phyloP scores from a whole-genome alignment of 2,329 filamentous ascomycete species.

The Colletotrichum musicola region DNA sequence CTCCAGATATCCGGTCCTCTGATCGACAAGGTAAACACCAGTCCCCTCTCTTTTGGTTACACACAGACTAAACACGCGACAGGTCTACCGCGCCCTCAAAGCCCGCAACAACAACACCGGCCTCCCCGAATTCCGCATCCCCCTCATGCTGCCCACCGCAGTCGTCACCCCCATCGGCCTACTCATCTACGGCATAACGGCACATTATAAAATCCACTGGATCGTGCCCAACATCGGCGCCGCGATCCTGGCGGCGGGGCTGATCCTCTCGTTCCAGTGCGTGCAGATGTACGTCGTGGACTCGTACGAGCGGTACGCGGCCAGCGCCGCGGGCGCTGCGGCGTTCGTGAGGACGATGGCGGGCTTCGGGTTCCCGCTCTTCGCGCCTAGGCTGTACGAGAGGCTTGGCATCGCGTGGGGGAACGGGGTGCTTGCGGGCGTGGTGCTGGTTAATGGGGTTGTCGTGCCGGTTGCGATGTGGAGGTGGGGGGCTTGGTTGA shows the following conservation, averaged over 20 bases:
- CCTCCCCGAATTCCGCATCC: slow-evolving; percentile 51
- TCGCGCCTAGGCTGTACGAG: slow-evolving; percentile 60
- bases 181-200: slow-evolving; percentile 63
- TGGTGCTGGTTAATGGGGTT: slow-evolving; percentile 39
- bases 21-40: slow-evolving; percentile 47
- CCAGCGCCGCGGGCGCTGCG: slow-evolving; percentile 46
- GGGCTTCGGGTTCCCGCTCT: slow-evolving; percentile 70
- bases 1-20: slow-evolving; percentile 62
- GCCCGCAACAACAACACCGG: slow-evolving; percentile 44
- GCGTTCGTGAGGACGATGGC: slow-evolving; percentile 67
- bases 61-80: background rate
- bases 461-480: slow-evolving; percentile 40
- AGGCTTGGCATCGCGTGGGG: slow-evolving; percentile 59
- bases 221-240: slow-evolving; percentile 70
- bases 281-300: slow-evolving; percentile 67
- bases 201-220: slow-evolving; percentile 59
- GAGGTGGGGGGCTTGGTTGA: slow-evolving; percentile 41
- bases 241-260: slow-evolving; percentile 58
- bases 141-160: slow-evolving; percentile 50
- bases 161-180: slow-evolving; percentile 61
- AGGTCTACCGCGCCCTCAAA: slow-evolving; percentile 48
- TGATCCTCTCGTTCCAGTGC: slow-evolving; percentile 69
- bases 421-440: slow-evolving; percentile 51
- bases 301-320: slow-evolving; percentile 39
- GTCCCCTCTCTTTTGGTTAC: too few relatives aligned